Percentiles rank a stretch among this genome's conserved stretches.
Evolutionary conservation across 805 yeast species (phyloP).

Genomic region (Henningerozyma blattae): DNA sequence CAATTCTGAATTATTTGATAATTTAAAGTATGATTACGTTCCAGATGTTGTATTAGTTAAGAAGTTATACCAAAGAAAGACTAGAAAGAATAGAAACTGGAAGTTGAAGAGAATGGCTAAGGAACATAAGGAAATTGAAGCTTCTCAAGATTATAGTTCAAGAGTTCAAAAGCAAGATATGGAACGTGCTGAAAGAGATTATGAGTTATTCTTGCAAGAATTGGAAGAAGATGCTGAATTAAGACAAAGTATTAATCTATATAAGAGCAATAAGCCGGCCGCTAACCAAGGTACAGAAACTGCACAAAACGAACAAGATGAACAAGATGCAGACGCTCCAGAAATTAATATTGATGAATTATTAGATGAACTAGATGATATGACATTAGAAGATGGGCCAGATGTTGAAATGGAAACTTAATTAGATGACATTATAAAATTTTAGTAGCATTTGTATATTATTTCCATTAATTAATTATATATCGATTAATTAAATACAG

Average conservation of each 20-base stretch:
- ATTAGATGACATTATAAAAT: not conserved
- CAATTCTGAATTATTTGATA: conserved; percentile 80
- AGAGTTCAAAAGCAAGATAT: conserved; percentile 79
- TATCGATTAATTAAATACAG: not conserved
- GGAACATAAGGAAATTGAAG: conserved; percentile 83
- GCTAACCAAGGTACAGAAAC: conserved; percentile 6
- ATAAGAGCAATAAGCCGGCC: conserved; percentile 41
- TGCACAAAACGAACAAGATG: conserved; percentile 36
- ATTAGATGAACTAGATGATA: conserved; percentile 87
- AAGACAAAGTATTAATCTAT: conserved; percentile 80
- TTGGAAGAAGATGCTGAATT: conserved; percentile 94
- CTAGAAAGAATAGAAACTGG: conserved; percentile 71
- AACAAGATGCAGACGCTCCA: conserved; percentile 76
- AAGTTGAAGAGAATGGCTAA: conserved; percentile 95
- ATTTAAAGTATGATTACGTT: conserved; percentile 41
- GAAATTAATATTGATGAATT: conserved; percentile 83
- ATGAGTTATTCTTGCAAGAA: conserved; percentile 91
- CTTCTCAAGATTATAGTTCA: conserved; percentile 43
- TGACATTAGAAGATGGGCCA: conserved; percentile 58
- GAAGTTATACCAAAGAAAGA: conserved; percentile 76
- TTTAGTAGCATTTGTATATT: not conserved
- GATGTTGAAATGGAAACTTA: conserved; percentile 8
- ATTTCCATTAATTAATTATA: too few relatives aligned
- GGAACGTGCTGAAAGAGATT: conserved; percentile 88
- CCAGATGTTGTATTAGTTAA: conserved; percentile 85